Evolutionary conservation across 2,329 filamentous ascomycete genomes (phyloP).

Genomic region (Aspergillus uvarum): DNA sequence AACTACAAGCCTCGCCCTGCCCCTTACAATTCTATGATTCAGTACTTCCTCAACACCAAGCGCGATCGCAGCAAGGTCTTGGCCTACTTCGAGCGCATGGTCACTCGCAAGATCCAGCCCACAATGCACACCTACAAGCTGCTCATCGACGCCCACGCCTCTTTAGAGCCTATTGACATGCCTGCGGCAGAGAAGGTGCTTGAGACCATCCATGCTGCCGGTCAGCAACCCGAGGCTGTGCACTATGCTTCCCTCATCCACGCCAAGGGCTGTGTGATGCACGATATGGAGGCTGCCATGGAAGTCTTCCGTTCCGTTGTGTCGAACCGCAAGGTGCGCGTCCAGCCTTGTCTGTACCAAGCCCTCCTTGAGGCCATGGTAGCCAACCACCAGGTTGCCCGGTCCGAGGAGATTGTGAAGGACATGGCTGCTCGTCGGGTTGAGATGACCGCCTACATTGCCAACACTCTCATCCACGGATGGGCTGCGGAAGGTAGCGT

Average conservation of each 20-base stretch:
- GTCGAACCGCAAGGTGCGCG: conserved; percentile 62
- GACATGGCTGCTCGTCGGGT: conserved; percentile 74
- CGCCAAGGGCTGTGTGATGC: conserved; percentile 88
- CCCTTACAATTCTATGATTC: conserved; percentile 99
- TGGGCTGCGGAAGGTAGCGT: conserved; percentile 87
- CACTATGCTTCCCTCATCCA: conserved; percentile 96
- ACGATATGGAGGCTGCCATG: conserved; percentile 82
- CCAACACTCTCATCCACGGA: conserved; percentile 95
- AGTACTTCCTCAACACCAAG: conserved; percentile 98
- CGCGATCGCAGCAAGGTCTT: conserved; percentile 92
- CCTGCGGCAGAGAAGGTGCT: conserved; percentile 80
- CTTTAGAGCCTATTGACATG: conserved; percentile 89
- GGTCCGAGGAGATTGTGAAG: conserved; percentile 70
- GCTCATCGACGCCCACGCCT: conserved; percentile 91
- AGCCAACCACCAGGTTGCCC: conserved; percentile 80
- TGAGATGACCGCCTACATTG: conserved; percentile 93
- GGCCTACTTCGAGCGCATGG: conserved; percentile 93
- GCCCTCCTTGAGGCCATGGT: conserved; percentile 97
- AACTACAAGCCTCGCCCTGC: conserved; percentile 98
- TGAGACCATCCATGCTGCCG: conserved; percentile 70
- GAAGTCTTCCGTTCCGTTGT: conserved; percentile 80
- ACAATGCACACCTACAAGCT: conserved; percentile 98
- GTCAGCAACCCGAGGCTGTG: conserved; percentile 80
- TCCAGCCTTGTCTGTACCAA: conserved; percentile 88
- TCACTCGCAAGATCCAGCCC: conserved; percentile 77